Evolutionary conservation across 1,284 basidiomycete species (phyloP).

Genomic region (Heimioporus punctisporus): DNA sequence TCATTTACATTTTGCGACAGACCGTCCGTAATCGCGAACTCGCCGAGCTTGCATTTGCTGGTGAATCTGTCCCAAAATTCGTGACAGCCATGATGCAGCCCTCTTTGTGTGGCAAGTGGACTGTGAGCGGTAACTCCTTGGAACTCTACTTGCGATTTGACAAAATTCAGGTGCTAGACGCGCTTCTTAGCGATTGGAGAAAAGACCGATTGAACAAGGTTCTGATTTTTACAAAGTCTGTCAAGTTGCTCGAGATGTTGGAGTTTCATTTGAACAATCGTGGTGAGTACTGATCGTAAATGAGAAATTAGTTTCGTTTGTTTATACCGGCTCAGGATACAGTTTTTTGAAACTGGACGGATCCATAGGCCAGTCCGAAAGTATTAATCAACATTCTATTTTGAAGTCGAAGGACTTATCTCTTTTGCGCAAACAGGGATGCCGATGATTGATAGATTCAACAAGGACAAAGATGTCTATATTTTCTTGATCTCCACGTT

Average conservation of each 20-base stretch:
- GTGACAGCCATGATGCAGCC: conserved; percentile 60
- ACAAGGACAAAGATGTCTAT: conserved; percentile 72
- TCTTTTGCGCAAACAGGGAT: conserved; percentile 55
- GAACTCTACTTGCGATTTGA: not conserved
- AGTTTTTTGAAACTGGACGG: conserved; percentile 78
- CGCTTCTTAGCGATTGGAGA: conserved; percentile 66
- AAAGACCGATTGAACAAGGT: conserved; percentile 73
- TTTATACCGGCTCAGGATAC: conserved; percentile 44
- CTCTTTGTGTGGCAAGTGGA: conserved; percentile 85
- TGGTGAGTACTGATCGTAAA: conserved; percentile 35
- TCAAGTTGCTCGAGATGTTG: conserved; percentile 82
- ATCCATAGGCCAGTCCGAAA: conserved; percentile 60
- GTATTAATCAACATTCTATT: conserved; percentile 40
- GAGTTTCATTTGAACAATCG: conserved; percentile 65
- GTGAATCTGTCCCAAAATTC: conserved; percentile 57
- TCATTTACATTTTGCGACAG: conserved; percentile 34
- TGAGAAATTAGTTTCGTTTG: not conserved
- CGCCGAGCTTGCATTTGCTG: conserved; percentile 56
- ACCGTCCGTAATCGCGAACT: conserved; percentile 60
- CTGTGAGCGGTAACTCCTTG: conserved; percentile 41
- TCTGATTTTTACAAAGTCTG: conserved; percentile 85
- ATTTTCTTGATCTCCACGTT: conserved; percentile 82
- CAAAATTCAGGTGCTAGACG: conserved; percentile 59
- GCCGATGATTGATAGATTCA: conserved; percentile 81
- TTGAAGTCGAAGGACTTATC: conserved; percentile 9